Evolutionary conservation across 805 yeast genomes (phyloP).

Genomic region (Nakazawaea holstii): DNA sequence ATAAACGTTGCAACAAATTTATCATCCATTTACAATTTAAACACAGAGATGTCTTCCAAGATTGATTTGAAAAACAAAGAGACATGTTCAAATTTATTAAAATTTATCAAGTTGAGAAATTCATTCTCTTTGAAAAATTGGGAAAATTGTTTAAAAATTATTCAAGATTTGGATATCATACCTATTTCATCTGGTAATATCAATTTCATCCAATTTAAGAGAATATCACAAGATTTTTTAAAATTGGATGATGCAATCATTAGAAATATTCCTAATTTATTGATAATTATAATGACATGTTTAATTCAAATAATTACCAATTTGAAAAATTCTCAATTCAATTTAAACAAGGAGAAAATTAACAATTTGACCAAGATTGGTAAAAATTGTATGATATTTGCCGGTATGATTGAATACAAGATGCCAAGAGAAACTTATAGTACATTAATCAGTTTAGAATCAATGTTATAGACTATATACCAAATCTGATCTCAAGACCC

Average conservation of each 20-base stretch:
- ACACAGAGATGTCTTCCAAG: slow-evolving; percentile 52
- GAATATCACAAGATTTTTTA: slow-evolving; percentile 62
- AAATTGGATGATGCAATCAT: slow-evolving; percentile 65
- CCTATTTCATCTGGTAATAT: slow-evolving; percentile 47
- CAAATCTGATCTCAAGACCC: slow-evolving; percentile 45
- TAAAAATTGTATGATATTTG: slow-evolving; percentile 86
- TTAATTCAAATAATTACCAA: slow-evolving; percentile 52
- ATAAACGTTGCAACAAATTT: slow-evolving; percentile 41
- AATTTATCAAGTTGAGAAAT: slow-evolving; percentile 64
- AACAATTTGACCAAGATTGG: slow-evolving; percentile 57
- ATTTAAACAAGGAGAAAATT: slow-evolving; percentile 45
- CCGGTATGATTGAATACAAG: slow-evolving; percentile 90
- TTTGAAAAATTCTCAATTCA: slow-evolving; percentile 31
- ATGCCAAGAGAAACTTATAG: slow-evolving; percentile 86
- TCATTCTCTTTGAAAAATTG: slow-evolving; percentile 50
- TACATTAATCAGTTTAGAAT: slow-evolving; percentile 59
- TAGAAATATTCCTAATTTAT: slow-evolving; percentile 72
- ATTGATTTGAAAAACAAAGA: slow-evolving; percentile 52
- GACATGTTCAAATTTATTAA: slow-evolving; percentile 59
- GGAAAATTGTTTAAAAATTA: slow-evolving; percentile 48
- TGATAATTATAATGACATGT: slow-evolving; percentile 78
- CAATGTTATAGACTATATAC: slow-evolving; percentile 19
- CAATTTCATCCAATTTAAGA: slow-evolving; percentile 54
- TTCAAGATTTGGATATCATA: slow-evolving; percentile 58
- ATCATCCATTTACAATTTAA: slow-evolving; percentile 43